Evolutionary conservation across 2,329 filamentous ascomycete species (phyloP).

Genomic region (Didymellaceae sp.): DNA sequence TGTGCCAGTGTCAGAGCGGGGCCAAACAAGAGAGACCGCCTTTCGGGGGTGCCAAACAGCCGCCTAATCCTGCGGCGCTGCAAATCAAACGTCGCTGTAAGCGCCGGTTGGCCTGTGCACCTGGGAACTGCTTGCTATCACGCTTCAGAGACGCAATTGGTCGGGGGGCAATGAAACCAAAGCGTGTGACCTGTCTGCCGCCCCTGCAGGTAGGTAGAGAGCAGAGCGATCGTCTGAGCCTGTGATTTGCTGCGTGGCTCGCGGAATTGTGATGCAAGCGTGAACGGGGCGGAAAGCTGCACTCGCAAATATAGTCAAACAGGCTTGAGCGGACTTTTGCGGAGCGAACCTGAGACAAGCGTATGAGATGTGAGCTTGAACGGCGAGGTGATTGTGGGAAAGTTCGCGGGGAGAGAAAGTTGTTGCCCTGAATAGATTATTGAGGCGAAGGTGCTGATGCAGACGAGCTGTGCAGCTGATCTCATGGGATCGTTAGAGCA

Average conservation of each 20-base stretch:
- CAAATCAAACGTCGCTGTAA: conserved; percentile 34
- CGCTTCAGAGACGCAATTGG: conserved; percentile 28
- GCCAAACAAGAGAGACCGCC: conserved; percentile 27
- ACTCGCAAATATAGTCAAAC: conserved; percentile 25
- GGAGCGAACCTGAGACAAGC: conserved; percentile 35
- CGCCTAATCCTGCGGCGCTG: conserved; percentile 27
- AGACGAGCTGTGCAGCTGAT: conserved; percentile 30
- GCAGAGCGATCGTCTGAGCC: conserved; percentile 19
- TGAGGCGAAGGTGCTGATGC: conserved; percentile 26
- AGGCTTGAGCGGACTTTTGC: conserved; percentile 14
- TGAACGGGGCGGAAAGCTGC: conserved; percentile 36
- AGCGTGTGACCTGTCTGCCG: conserved; percentile 45
- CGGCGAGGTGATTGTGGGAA: conserved; percentile 20
- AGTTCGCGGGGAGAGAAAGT: conserved; percentile 11
- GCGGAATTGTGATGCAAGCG: conserved; percentile 33
- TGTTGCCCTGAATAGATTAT: conserved; percentile 33
- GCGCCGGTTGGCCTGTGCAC: conserved; percentile 37
- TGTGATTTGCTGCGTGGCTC: conserved; percentile 36
- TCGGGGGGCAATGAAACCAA: conserved; percentile 36
- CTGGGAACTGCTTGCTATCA: conserved; percentile 19
- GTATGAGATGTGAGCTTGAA: conserved; percentile 33
- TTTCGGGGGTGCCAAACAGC: conserved; percentile 34
- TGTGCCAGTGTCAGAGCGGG: conserved; percentile 24
- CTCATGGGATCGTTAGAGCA: conserved; percentile 35
- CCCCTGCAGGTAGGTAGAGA: conserved; percentile 43